Evolutionary conservation across 2,329 filamentous ascomycete species (phyloP), one percentile per base, ranked within the genome.

Genomic region (Alternaria gansuensis): DNA sequence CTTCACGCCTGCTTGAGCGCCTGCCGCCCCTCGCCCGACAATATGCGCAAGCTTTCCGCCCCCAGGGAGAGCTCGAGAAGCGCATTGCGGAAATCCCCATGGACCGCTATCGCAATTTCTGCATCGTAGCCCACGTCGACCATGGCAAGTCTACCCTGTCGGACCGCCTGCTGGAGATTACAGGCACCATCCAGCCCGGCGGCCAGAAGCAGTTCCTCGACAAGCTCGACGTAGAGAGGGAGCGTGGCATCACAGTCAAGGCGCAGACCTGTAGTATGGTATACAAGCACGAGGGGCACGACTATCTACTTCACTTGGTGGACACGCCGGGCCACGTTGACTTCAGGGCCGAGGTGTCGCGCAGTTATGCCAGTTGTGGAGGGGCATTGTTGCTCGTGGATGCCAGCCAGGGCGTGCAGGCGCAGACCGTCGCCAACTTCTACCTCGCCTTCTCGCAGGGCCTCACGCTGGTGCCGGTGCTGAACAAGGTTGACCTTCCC

Each of bases 261-360:
- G 95, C 95, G 54, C 95, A 99, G 82, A 98, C 95, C 57, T 98
- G 95, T 79, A 95, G 90, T 55, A 99, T 99, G 95, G 86, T 99
- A 51, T 97, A 97, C 82, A 92, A 90, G 28, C 83, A 97, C 80
- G 82, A 90, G 17, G 93, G 91, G 14, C 82, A 90, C 31, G 95
- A 99, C 77, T 98, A 98, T 76, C 84, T 99, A 56, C 83, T 99
- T 29, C 95, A 99, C 78, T 84, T 99, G 28, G 93, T 99, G 57
- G 95, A 99, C 77, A 99, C 95, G 0, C 95, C 95, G 0, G 95
- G 95, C 28, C 95, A 99, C 80, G 95, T 99, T 57, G 95, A 99
- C 80, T 99, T 99, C 78, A 87, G 95, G 55, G 95, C 95, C 46
- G 95, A 99, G 79, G 95, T 99, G 10, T 96, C 92, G 33, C 87